Base-by-base conservation (phyloP, 495 filamentous ascomycete genomes). In the Viridothelium virens region DNA sequence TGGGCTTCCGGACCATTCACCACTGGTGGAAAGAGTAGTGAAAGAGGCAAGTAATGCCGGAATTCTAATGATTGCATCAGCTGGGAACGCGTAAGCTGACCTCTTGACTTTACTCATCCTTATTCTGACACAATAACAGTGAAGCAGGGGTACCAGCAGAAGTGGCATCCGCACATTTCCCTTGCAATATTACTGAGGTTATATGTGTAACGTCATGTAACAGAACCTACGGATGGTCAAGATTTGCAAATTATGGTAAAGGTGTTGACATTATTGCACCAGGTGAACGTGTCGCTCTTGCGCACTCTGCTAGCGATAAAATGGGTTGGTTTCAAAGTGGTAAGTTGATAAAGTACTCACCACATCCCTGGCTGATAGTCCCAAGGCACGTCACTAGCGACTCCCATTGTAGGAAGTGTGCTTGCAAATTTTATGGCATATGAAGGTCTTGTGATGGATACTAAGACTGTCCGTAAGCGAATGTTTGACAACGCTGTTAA, bases 171-270 rank as follows among this genome's bases (percentile, higher is more conserved):
- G 25, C 25, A 4, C 7, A 36, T 36, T 59, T 34, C 31, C 53
- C 53, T 33, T 59, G 53, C 31, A 59, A 59, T 36, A 9, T 5
- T 5, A 3, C 53, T 18, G 3, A 9, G 31, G 14, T 14, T 7
- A 36, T 59, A 59, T 59, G 53, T 59, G 53, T 36, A 9, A 59
- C 25, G 7, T 59, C 53, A 7, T 59, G 53, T 36, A 31, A 59
- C 36, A 5, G 14, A 3, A 36, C 5, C 3, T 59, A 59, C 31
- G 5, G 36, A 59, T 9, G 9, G n/a, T 59, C 53, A 3, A 7
- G 5, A 33, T 59, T 18, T 18, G 53, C 53, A 33, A 5, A 33
- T 31, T 59, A 33, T 14, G 53, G 53, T 34, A 59, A 6, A 18
- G 53, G 5, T 9, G 53, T 59, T 59, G 53, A 59, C 14, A 36